Evolutionary conservation across 306 rosid species (phyloP).

Genomic region (Cicer yamashitae): DNA sequence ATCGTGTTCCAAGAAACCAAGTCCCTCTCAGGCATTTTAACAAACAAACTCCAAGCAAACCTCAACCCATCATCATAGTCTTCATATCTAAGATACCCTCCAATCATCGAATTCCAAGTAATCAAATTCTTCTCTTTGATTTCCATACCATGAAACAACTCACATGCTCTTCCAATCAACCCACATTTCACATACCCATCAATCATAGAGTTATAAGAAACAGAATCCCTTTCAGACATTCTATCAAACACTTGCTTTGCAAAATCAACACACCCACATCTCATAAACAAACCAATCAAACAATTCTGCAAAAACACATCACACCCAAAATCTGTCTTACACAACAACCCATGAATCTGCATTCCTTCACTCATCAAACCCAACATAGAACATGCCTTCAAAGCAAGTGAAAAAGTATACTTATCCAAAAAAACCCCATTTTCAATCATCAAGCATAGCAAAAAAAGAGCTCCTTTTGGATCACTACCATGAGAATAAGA

Average conservation of each 20-base stretch:
- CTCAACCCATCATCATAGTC: constrained; percentile 44
- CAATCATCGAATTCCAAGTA: constrained; percentile 77
- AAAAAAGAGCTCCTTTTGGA: constrained; percentile 57
- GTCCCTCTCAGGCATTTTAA: constrained; percentile 66
- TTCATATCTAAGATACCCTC: constrained; percentile 60
- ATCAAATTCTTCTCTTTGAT: constrained; percentile 62
- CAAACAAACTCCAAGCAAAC: constrained; percentile 68
- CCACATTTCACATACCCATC: constrained; percentile 71
- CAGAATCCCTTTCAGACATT: constrained; percentile 65
- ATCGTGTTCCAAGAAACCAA: constrained; percentile 82
- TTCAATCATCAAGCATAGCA: constrained; percentile 68
- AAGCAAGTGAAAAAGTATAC: constrained; percentile 65
- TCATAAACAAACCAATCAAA: constrained; percentile 54
- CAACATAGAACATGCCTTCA: constrained; percentile 74
- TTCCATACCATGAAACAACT: constrained; percentile 65
- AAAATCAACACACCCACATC: constrained; percentile 59
- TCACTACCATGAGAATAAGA: constrained; percentile 77
- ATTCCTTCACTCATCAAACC: constrained; percentile 66
- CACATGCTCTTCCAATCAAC: constrained; percentile 53
- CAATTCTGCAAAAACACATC: constrained; percentile 69
- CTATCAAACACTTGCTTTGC: constrained; percentile 64
- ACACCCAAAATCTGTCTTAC: constrained; percentile 57
- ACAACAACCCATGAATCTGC: constrained; percentile 74
- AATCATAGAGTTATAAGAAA: constrained; percentile 76
- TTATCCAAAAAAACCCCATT: constrained; percentile 64